phyloP scores from a whole-genome alignment of 495 filamentous ascomycete genomes.

The Daldinia decipiens region DNA sequence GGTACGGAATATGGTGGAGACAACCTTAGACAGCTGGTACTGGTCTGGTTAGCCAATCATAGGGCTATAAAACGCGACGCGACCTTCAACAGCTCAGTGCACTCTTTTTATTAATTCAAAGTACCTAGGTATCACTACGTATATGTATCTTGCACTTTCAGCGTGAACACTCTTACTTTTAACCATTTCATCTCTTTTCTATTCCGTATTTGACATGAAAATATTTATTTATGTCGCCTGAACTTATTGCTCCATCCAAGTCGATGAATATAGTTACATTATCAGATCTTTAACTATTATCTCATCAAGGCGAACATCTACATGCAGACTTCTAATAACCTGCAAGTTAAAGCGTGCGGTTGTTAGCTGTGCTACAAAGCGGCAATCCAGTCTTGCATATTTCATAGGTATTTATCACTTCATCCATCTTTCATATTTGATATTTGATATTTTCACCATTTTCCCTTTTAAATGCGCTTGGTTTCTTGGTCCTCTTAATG shows the following conservation, averaged over 20 bases:
- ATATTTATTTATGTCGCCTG: background rate
- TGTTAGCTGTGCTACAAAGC: background rate
- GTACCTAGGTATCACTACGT: background rate
- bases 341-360: background rate
- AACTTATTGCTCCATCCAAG: background rate
- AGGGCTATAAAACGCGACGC: slow-evolving; percentile 11
- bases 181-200: slow-evolving; percentile 9
- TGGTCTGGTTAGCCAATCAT: slow-evolving; percentile 1
- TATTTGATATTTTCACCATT: background rate
- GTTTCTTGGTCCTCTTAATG: background rate
- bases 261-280: background rate
- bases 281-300: background rate
- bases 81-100: slow-evolving; percentile 10
- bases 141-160: background rate
- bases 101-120: slow-evolving; percentile 1
- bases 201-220: background rate
- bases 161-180: background rate
- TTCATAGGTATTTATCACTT: background rate
- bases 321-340: background rate
- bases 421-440: background rate
- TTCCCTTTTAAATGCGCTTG: background rate
- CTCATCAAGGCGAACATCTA: background rate
- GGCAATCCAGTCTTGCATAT: background rate
- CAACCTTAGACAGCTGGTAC: background rate
- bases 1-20: background rate